Evolutionary conservation across 805 yeast genomes (phyloP).

Genomic region (Saturnispora quitensis): DNA sequence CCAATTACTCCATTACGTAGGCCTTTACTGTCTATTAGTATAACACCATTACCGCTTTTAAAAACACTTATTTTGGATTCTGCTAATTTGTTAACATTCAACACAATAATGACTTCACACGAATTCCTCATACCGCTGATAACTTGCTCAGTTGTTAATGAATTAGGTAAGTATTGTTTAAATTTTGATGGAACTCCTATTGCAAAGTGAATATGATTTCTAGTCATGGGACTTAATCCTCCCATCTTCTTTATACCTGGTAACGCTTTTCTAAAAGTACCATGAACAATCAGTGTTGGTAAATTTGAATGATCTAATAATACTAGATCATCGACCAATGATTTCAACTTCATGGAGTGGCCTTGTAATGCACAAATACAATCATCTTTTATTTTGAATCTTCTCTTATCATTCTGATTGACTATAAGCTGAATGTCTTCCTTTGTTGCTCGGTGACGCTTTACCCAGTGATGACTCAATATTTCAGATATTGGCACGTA

Average conservation of each 20-base stretch:
- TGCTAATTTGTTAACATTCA: conserved; percentile 46
- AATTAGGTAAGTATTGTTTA: conserved; percentile 11
- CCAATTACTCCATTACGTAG: conserved; percentile 37
- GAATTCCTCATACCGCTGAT: conserved; percentile 68
- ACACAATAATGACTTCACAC: conserved; percentile 49
- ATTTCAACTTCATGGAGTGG: conserved; percentile 47
- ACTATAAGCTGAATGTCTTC: conserved; percentile 59
- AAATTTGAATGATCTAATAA: conserved; percentile 26
- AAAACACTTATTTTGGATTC: conserved; percentile 40
- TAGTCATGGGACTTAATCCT: conserved; percentile 57
- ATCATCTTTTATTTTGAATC: conserved; percentile 42
- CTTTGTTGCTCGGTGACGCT: conserved; percentile 42
- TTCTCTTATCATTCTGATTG: conserved; percentile 52
- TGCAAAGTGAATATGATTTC: conserved; percentile 87
- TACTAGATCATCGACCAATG: conserved; percentile 10
- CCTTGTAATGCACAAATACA: conserved; percentile 89
- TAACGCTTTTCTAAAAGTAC: conserved; percentile 52
- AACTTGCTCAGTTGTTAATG: conserved; percentile 22
- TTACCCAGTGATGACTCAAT: conserved; percentile 48
- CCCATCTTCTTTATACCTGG: conserved; percentile 38
- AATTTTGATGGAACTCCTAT: conserved; percentile 36
- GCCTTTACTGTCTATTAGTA: conserved; percentile 52
- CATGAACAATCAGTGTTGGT: conserved; percentile 63
- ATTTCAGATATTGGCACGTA: conserved; percentile 48
- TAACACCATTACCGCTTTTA: conserved; percentile 66